A percentile compares a stretch with the other conserved stretches of the same genome.
These are phyloP conservation scores for Chlorella sp. DNA, from an alignment of 139 green algal species.

Conservation along the genomic window DNA sequence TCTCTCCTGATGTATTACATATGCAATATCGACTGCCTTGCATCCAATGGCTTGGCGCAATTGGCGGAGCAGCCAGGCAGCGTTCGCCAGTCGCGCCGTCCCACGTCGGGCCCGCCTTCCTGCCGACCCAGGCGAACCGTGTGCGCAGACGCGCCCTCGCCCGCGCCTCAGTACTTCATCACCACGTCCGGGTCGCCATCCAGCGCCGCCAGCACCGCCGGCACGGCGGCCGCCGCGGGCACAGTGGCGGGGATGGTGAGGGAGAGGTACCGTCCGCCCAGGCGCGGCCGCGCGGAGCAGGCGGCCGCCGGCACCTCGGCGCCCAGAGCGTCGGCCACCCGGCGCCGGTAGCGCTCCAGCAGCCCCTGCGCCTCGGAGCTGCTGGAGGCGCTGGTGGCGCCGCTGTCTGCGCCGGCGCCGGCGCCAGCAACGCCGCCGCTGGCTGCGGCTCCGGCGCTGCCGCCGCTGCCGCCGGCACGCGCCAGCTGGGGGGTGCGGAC, in stretches of 20 bases:
- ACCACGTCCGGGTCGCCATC: constrained; percentile 9
- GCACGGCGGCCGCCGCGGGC: constrained; percentile 13
- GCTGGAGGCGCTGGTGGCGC: constrained; percentile 3
- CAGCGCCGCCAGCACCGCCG: constrained; percentile 19
- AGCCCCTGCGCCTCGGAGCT: constrained; percentile 32
- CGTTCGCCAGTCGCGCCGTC: no score
- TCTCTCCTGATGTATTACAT: no score
- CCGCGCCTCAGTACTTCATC: constrained; percentile 38
- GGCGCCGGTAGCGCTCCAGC: constrained; percentile 9
- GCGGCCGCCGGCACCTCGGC: background rate
- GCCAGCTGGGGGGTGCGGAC: background rate
- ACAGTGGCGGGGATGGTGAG: constrained; percentile 39
- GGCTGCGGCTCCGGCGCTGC: background rate
- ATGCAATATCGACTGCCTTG: no score
- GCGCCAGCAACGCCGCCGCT: no score
- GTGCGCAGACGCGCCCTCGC: no score
- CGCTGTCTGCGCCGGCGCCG: no score
- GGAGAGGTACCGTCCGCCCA: constrained; percentile 58
- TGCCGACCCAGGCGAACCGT: no score
- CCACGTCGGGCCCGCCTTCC: no score
- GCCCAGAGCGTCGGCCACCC: constrained; percentile 13
- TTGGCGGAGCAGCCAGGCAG: no score
- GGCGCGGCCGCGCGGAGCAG: constrained; percentile 41
- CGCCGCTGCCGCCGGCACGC: background rate
- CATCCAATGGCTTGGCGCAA: no score